Percentiles rank a stretch among this genome's conserved stretches.
Conservation (phyloP, 352 stramenopile genomes). For the Phytophthora vignae region DNA sequence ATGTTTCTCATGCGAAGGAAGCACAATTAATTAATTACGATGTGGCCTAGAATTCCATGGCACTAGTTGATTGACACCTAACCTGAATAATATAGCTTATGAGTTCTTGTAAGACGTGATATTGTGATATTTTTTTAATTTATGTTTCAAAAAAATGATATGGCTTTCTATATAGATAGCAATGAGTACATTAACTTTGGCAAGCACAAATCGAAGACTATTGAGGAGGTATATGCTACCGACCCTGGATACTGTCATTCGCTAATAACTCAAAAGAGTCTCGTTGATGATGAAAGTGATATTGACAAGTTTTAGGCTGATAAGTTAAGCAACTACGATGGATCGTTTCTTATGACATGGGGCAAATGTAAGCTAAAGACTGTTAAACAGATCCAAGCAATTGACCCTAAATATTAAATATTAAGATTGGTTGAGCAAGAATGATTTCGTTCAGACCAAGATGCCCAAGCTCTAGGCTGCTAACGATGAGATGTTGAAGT, state of each 20-base stretch:
- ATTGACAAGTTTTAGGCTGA: slow-evolving; percentile 6
- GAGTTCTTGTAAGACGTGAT: slow-evolving; percentile 9
- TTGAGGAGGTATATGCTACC: slow-evolving; percentile 14
- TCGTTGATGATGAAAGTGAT: slow-evolving; percentile 5
- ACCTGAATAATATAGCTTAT: too few relatives aligned
- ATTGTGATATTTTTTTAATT: not conserved
- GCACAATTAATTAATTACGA: too few relatives aligned
- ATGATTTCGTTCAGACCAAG: too few relatives aligned
- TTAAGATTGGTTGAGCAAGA: too few relatives aligned
- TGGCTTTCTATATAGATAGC: too few relatives aligned
- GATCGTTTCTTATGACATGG: slow-evolving; percentile 2
- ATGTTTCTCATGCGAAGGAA: too few relatives aligned
- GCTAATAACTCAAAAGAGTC: slow-evolving; percentile 13
- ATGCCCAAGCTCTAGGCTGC: too few relatives aligned
- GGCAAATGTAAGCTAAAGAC: slow-evolving; percentile 10
- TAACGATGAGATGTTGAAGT: too few relatives aligned
- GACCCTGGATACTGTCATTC: slow-evolving; percentile 14
- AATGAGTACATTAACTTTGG: slow-evolving; percentile 18
- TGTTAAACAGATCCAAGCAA: too few relatives aligned
- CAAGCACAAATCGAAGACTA: slow-evolving; percentile 14
- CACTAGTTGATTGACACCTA: too few relatives aligned
- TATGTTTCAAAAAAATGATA: slow-evolving; percentile 6
- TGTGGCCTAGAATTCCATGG: too few relatives aligned
- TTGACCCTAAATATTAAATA: too few relatives aligned
- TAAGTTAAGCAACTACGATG: not conserved